Percentiles rank a stretch among this genome's conserved stretches.
These are phyloP conservation scores for Exophiala oligosperma DNA, from an alignment of 2,329 filamentous ascomycete genomes.

Conservation along the genomic window DNA sequence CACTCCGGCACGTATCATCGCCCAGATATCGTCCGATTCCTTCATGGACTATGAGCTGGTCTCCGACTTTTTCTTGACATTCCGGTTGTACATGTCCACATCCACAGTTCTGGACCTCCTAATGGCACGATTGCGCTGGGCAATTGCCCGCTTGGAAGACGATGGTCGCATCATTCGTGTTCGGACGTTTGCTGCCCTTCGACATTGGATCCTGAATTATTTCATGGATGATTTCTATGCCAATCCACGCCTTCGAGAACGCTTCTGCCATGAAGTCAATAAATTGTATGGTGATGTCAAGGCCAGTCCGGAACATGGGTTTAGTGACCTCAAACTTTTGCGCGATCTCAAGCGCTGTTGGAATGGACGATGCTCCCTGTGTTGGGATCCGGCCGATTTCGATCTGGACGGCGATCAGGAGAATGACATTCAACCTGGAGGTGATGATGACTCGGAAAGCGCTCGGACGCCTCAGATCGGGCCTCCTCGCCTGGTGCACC, in stretches of 20 bases:
- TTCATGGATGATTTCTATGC: conserved; percentile 91
- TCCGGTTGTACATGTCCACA: conserved; percentile 79
- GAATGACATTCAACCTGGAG: conserved; percentile 72
- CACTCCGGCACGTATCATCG: conserved; percentile 85
- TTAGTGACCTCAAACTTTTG: conserved; percentile 78
- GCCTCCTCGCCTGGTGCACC: not conserved
- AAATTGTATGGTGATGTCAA: conserved; percentile 54
- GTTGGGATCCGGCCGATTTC: conserved; percentile 78
- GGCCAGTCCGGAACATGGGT: conserved; percentile 52
- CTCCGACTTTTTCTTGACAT: conserved; percentile 97
- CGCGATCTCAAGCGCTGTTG: conserved; percentile 96
- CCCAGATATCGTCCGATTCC: conserved; percentile 92
- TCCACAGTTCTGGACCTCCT: conserved; percentile 78
- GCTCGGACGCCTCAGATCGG: conserved; percentile 3
- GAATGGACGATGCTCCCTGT: conserved; percentile 84
- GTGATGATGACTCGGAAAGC: conserved; percentile 56
- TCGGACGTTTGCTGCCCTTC: conserved; percentile 87
- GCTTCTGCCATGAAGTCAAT: conserved; percentile 82
- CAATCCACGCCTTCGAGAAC: conserved; percentile 69
- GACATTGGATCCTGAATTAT: conserved; percentile 98
- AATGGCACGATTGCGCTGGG: conserved; percentile 83
- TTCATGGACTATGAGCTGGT: conserved; percentile 97
- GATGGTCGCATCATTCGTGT: conserved; percentile 92
- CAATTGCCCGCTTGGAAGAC: conserved; percentile 75
- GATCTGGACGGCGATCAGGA: conserved; percentile 62